Percentiles rank a stretch among this genome's conserved stretches.
Conservation (phyloP, 306 rosid species). For the Inga leiocalycina region DNA sequence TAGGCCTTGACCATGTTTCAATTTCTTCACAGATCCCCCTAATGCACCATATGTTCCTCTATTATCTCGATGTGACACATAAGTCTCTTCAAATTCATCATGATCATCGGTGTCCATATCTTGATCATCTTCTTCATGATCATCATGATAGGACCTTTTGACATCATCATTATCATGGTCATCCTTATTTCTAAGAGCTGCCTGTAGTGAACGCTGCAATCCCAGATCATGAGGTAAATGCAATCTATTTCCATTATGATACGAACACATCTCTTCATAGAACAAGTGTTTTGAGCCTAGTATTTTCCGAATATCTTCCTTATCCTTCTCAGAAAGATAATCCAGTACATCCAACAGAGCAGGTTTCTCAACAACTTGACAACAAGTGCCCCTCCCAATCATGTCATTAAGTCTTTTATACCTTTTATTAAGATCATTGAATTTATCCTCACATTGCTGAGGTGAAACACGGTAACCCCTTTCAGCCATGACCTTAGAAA, state of each 20-base stretch:
- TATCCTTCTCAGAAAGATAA: slow-evolving; percentile 77
- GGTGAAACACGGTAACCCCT: slow-evolving; percentile 89
- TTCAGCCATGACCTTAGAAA: slow-evolving; percentile 93
- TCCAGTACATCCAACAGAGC: slow-evolving; percentile 68
- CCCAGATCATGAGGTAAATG: slow-evolving; percentile 90
- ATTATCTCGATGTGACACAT: slow-evolving; percentile 53
- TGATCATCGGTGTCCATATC: slow-evolving; percentile 67
- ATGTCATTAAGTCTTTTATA: slow-evolving; percentile 85
- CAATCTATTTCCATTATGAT: slow-evolving; percentile 81
- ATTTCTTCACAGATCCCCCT: slow-evolving; percentile 62
- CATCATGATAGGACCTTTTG: slow-evolving; percentile 66
- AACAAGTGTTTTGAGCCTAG: slow-evolving; percentile 86
- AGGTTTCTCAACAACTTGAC: slow-evolving; percentile 91
- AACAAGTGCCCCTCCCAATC: slow-evolving; percentile 92
- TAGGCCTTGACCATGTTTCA: slow-evolving; percentile 47
- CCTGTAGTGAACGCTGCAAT: slow-evolving; percentile 78
- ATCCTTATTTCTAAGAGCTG: slow-evolving; percentile 74
- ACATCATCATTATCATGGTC: slow-evolving; percentile 67
- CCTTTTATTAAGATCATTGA: slow-evolving; percentile 91
- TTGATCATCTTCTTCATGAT: slow-evolving; percentile 75
- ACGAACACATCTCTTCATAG: slow-evolving; percentile 95
- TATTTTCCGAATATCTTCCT: slow-evolving; percentile 79
- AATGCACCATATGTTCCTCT: slow-evolving; percentile 46
- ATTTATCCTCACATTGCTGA: slow-evolving; percentile 96
- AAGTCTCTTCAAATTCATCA: slow-evolving; percentile 71